A percentile compares a stretch with the other conserved stretches of the same genome.
These are phyloP conservation scores for Barnettozyma salicaria DNA, from an alignment of 805 yeast species.

Conservation along the genomic window DNA sequence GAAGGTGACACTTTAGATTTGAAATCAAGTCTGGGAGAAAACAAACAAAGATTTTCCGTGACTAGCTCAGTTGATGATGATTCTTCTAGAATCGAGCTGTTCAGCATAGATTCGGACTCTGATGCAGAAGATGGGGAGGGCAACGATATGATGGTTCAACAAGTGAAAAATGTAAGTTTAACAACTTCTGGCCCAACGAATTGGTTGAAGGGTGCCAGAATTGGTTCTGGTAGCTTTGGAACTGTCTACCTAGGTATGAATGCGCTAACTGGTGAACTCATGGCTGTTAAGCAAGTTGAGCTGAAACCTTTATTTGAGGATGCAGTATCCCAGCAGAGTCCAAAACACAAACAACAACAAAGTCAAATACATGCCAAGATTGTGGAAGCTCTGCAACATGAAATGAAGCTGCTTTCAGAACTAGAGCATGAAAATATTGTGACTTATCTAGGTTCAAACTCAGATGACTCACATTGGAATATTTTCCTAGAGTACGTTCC, in stretches of 20 bases:
- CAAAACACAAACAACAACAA: constrained; percentile 26
- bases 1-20: constrained; percentile 24
- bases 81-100: constrained; percentile 25
- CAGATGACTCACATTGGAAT: constrained; percentile 64
- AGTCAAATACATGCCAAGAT: constrained; percentile 41
- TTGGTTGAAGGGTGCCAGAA: constrained; percentile 90
- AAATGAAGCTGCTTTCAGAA: constrained; percentile 69
- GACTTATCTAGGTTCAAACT: constrained; percentile 81
- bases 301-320: constrained; percentile 42
- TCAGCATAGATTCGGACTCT: constrained; percentile 22
- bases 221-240: constrained; percentile 95
- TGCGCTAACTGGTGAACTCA: constrained; percentile 85
- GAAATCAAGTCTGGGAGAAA: constrained; percentile 28
- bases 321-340: constrained; percentile 20
- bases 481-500: constrained; percentile 77
- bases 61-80: constrained; percentile 21
- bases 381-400: constrained; percentile 78
- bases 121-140: constrained; percentile 10
- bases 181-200: constrained; percentile 54
- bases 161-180: constrained; percentile 12
- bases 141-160: constrained; percentile 1
- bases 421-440: constrained; percentile 90
- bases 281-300: constrained; percentile 96
- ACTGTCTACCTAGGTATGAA: constrained; percentile 90
- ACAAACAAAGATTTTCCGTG: constrained; percentile 24